Percentiles rank a stretch among this genome's conserved stretches.
Evolutionary conservation across 169 alveolate genomes (phyloP).

Genomic region (Cytauxzoon felis): DNA sequence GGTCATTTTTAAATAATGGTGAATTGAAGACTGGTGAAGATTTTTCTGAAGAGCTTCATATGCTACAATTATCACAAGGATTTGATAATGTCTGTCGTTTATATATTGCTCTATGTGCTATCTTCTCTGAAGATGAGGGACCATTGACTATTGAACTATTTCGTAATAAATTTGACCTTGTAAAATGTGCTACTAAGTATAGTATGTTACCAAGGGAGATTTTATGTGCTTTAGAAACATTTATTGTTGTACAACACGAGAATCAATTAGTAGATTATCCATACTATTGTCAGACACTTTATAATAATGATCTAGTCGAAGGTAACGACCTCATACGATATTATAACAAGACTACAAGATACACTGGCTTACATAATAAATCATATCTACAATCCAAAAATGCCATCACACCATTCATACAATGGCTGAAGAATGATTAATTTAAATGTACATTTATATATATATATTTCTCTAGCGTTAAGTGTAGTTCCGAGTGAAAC

Average conservation of each 20-base stretch:
- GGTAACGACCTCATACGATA: conserved; percentile 70
- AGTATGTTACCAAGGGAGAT: conserved; percentile 73
- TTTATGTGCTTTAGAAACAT: conserved; percentile 73
- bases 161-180: conserved; percentile 65
- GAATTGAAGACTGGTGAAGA: conserved; percentile 67
- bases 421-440: conserved; percentile 71
- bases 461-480: conserved; percentile 39
- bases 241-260: conserved; percentile 68
- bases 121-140: conserved; percentile 47
- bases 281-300: conserved; percentile 73
- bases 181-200: conserved; percentile 66
- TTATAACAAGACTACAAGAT: conserved; percentile 59
- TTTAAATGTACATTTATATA: too few species aligned
- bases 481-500: too few species aligned
- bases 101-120: conserved; percentile 71
- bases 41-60: conserved; percentile 83
- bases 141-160: conserved; percentile 16
- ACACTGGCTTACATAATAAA: conserved; percentile 44
- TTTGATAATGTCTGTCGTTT: conserved; percentile 79
- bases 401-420: conserved; percentile 78
- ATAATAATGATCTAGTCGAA: conserved; percentile 75
- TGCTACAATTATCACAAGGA: conserved; percentile 86
- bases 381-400: conserved; percentile 62
- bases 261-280: conserved; percentile 74
- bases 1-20: conserved; percentile 56